phyloP scores from a whole-genome alignment of 805 yeast species.

The Blastobotrys mokoenaii region DNA sequence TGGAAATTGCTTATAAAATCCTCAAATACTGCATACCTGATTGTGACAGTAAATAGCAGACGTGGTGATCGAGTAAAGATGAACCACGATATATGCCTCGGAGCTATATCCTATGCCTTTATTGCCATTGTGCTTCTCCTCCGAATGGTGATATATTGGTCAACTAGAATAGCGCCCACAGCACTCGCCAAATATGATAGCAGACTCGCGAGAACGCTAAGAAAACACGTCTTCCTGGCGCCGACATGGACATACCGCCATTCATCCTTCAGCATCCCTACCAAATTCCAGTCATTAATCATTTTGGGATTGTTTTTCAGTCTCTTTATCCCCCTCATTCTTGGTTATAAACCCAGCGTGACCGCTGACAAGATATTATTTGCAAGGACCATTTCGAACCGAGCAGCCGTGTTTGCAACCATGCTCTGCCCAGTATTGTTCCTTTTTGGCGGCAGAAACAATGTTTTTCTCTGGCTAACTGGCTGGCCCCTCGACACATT shows the following conservation, averaged over 20 bases:
- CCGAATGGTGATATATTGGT: too few relatives aligned
- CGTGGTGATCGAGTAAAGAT: too few relatives aligned
- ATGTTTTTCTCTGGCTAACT: constrained; percentile 51
- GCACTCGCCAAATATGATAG: too few relatives aligned
- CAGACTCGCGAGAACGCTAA: constrained; percentile 1
- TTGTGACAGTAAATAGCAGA: too few relatives aligned
- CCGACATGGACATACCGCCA: constrained; percentile 22
- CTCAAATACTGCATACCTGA: too few relatives aligned
- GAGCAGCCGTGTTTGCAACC: constrained; percentile 35
- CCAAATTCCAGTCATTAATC: constrained; percentile 30
- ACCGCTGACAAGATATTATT: neutral
- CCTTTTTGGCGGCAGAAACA: constrained; percentile 64
- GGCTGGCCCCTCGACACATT: constrained; percentile 59
- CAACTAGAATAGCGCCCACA: too few relatives aligned
- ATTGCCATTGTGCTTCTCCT: too few relatives aligned
- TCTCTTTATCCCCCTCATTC: constrained; percentile 22
- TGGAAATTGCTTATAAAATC: too few relatives aligned
- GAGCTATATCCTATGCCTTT: too few relatives aligned
- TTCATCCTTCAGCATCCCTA: constrained; percentile 25
- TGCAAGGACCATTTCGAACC: constrained; percentile 30
- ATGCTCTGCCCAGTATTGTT: constrained; percentile 39
- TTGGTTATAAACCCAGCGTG: constrained; percentile 6
- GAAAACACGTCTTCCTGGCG: constrained; percentile 20
- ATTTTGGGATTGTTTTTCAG: constrained; percentile 26
- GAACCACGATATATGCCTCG: too few relatives aligned